Evolutionary conservation across 768 basidiomycete genomes (phyloP).

Genomic region (Dacryopinax spathularia): DNA sequence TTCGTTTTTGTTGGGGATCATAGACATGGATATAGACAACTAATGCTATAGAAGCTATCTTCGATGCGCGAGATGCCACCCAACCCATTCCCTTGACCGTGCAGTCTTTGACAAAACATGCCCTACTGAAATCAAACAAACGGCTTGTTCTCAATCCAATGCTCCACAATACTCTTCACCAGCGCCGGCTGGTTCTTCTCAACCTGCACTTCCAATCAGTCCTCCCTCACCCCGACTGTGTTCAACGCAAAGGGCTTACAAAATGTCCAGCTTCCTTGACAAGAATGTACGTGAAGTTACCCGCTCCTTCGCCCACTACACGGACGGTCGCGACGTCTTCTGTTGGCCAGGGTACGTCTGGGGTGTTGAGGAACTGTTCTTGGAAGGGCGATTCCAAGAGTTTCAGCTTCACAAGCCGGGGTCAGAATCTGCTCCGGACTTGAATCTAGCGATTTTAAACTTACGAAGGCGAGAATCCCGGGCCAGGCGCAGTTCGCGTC

Average conservation of each 20-base stretch:
- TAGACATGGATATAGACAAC: no score
- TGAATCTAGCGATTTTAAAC: slow-evolving; percentile 10
- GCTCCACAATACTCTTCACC: slow-evolving; percentile 17
- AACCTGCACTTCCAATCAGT: slow-evolving; percentile 9
- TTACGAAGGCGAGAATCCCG: slow-evolving; percentile 21
- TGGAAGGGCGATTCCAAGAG: slow-evolving; percentile 20
- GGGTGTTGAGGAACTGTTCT: slow-evolving; percentile 16
- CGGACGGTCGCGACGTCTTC: slow-evolving; percentile 19
- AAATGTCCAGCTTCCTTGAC: slow-evolving; percentile 25
- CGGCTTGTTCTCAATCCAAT: slow-evolving; percentile 17
- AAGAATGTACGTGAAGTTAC: slow-evolving; percentile 24
- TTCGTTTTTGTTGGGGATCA: no score
- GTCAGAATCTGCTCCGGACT: no score
- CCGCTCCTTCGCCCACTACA: slow-evolving; percentile 23
- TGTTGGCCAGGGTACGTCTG: slow-evolving; percentile 22
- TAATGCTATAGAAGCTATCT: no score
- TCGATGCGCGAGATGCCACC: no score
- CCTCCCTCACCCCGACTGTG: not conserved
- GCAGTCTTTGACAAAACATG: no score
- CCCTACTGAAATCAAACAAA: not conserved
- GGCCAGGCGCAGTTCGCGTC: slow-evolving; percentile 24
- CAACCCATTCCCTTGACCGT: no score
- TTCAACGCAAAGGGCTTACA: slow-evolving; percentile 12
- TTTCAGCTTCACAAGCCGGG: slow-evolving; percentile 12
- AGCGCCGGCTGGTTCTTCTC: slow-evolving; percentile 17